Evolutionary conservation across 2,329 filamentous ascomycete species (phyloP).

Genomic region (Lomentospora prolificans): DNA sequence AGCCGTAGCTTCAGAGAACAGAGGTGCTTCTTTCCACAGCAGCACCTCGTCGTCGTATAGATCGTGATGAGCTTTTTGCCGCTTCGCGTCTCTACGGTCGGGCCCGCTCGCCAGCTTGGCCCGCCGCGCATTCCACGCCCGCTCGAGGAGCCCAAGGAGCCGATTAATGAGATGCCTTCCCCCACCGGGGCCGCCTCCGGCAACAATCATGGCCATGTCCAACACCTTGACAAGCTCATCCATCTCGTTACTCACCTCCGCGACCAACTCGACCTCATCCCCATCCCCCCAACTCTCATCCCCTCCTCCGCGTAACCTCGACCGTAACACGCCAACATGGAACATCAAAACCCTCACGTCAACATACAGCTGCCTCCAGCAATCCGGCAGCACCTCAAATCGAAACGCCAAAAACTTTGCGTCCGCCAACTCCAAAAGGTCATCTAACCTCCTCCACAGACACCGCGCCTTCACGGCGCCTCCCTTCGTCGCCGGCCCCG

Average conservation of each 20-base stretch:
- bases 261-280: background rate
- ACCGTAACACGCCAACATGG: slow-evolving; percentile 21
- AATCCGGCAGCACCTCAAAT: slow-evolving; percentile 54
- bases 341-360: slow-evolving; percentile 60
- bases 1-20: slow-evolving; percentile 7
- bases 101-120: background rate
- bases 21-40: background rate
- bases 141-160: slow-evolving; percentile 10
- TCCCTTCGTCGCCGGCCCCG: background rate
- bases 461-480: slow-evolving; percentile 15
- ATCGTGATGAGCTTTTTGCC: background rate
- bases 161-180: slow-evolving; percentile 11
- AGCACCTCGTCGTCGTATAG: slow-evolving; percentile 13
- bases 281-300: background rate
- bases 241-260: slow-evolving; percentile 23
- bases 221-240: slow-evolving; percentile 53
- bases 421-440: slow-evolving; percentile 49
- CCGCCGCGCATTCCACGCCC: background rate
- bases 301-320: background rate
- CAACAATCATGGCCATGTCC: slow-evolving; percentile 61
- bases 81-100: slow-evolving; percentile 10
- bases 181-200: slow-evolving; percentile 23
- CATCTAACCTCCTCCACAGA: slow-evolving; percentile 35
- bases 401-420: slow-evolving; percentile 61
- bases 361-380: slow-evolving; percentile 63